phyloP scores from a whole-genome alignment of 495 filamentous ascomycete species.

The Baudoinia panamericana region DNA sequence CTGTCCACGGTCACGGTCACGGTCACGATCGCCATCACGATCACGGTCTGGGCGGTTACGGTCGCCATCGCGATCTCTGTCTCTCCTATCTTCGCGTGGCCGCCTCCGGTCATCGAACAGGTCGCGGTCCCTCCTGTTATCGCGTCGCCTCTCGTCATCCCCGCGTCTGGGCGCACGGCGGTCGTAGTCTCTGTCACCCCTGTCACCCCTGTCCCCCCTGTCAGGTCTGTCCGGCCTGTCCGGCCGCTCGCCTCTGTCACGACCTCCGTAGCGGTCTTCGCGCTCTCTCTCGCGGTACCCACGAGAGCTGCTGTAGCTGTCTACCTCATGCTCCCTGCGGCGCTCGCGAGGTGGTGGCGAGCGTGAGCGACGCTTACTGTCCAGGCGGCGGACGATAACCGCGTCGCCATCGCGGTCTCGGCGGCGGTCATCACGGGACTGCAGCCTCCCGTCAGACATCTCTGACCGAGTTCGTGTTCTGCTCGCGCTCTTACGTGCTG shows the following conservation, averaged over 20 bases:
- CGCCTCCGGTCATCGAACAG: slow-evolving; percentile 27
- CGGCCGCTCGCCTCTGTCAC: slow-evolving; percentile 22
- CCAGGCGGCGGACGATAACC: slow-evolving; percentile 4
- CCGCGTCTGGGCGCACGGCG: slow-evolving; percentile 41
- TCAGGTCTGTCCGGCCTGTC: no score
- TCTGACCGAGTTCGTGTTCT: slow-evolving; percentile 1
- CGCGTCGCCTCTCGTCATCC: slow-evolving; percentile 44
- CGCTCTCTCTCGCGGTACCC: slow-evolving; percentile 84
- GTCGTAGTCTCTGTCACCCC: slow-evolving; percentile 25
- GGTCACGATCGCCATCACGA: slow-evolving; percentile 21
- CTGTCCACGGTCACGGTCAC: slow-evolving; percentile 19
- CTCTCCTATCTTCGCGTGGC: slow-evolving; percentile 26
- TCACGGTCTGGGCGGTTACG: slow-evolving; percentile 23
- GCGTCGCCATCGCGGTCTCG: slow-evolving; percentile 15
- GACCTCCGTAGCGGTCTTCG: slow-evolving; percentile 60
- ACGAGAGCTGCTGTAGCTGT: slow-evolving; percentile 80
- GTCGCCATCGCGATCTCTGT: slow-evolving; percentile 10
- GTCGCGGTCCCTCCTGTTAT: slow-evolving; percentile 31
- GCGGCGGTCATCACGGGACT: slow-evolving; percentile 22
- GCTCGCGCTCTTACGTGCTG: slow-evolving; percentile 18
- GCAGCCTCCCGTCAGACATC: slow-evolving; percentile 23
- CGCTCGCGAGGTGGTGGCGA: slow-evolving; percentile 6
- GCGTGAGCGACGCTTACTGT: slow-evolving; percentile 15
- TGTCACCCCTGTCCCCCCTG: slow-evolving; percentile 19
- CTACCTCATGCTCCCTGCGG: slow-evolving; percentile 53